Base-by-base conservation (phyloP, 2,329 filamentous ascomycete species). In the Nemania serpens region DNA sequence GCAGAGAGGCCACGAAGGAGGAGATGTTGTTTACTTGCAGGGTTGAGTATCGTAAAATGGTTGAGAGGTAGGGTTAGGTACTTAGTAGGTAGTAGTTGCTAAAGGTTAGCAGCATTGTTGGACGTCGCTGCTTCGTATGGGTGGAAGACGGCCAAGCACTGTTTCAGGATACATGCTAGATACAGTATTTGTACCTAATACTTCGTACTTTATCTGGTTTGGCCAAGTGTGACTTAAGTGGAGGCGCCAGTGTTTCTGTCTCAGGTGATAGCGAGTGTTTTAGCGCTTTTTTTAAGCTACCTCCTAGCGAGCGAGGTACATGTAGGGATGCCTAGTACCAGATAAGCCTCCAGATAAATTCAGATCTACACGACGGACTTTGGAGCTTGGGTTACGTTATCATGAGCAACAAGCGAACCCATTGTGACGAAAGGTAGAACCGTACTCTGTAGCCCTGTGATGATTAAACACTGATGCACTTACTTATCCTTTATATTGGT, bases 221-320 rank as follows among this genome's bases (percentile, higher is more conserved):
- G 41, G 41, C 41, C 4, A 29, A 29, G 25, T 29, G 25, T 29
- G 25, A 29, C 39, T 52, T n/a, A 43, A 51, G 58, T 63, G 49
- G 61, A 54, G 49, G 61, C 54, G 54, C 58, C 58, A 34, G 61
- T 50, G 54, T 63, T 61, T 51, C 52, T 53, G 50, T 54, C 54
- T 61, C 49, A 33, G 39, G 45, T n/a, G n/a, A 54, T 61, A 45
- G 55, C 49, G 55, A 58, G 45, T 18, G 15, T 58, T 34, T 55
- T 50, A 29, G 36, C 25, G 25, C 25, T 4, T 3, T 25, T 58
- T 20, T 54, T 49, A 58, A 39, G 22, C 59, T 22, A 20, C 17
- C 17, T 43, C 11, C 5, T 45, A 45, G 18, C 12, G 15, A n/a
- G 15, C n/a, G 18, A 29, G 25, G n/a, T n/a, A n/a, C n/a, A n/a